Evolutionary conservation across 2,329 filamentous ascomycete species (phyloP), one percentile per base, ranked within the genome.

Genomic region (Pezicula neosporulosa): DNA sequence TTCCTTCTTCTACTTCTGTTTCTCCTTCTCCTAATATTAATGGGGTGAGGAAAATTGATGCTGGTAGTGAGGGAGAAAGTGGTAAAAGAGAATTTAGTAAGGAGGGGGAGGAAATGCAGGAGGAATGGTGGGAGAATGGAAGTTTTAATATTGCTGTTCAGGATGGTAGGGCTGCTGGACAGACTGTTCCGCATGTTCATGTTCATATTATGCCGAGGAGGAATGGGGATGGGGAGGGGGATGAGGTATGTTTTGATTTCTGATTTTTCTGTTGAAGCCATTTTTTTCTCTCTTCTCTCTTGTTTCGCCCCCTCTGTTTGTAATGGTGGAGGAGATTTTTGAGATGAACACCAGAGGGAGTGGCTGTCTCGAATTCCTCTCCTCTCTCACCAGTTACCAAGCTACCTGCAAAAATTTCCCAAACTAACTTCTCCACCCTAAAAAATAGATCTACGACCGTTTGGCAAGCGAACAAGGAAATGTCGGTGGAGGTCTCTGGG

Each of bases 121-220:
- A 78, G 33, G 87, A 83, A 6, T 24, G 24, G 24, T 24, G 24
- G 24, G 24, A 24, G 24, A 24, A 24, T 24, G 83, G 89, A 9
- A 88, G 89, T 53, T 87, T 97, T 72, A 97, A 96, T 66, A 85
- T 99, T 46, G 92, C 93, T 0, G 81, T 99, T n/a, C 94, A 99
- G 69, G 94, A 99, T 69, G 94, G 94, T 18, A 74, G 77, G 30
- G 90, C 91, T 53, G 90, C 94, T 1, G 94, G 94, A 0, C 94
- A 99, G 78, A 96, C 90, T 51, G 93, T 99, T 42, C 78, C 90
- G 8, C 94, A 99, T 72, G 84, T 97, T 13, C 94, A 99, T 72
- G 88, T 91, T 24, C 94, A 99, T 72, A 81, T 97, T 45, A 93
- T 97, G 49, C 92, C 92, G 18, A 76, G 92, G 35, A 75, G 74